phyloP scores from a whole-genome alignment of 768 basidiomycete genomes.

The Cyathus striatus region DNA sequence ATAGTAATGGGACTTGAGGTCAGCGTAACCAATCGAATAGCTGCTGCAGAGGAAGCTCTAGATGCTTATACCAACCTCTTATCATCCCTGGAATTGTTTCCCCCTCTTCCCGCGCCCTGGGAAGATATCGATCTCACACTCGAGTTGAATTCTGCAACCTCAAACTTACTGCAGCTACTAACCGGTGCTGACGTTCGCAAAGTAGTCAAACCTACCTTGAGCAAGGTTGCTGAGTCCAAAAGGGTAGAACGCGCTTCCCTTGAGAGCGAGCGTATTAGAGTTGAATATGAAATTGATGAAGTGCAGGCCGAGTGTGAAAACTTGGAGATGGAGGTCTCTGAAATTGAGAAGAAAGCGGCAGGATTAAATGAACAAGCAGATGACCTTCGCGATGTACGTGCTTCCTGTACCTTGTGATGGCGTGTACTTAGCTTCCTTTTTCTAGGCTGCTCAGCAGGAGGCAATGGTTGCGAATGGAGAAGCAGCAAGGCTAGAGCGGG shows the following conservation, averaged over 20 bases:
- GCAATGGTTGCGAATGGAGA: constrained; percentile 61
- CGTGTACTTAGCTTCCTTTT: constrained; percentile 9
- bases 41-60: constrained; percentile 77
- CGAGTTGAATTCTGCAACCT: constrained; percentile 73
- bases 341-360: constrained; percentile 36
- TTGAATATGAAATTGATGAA: constrained; percentile 82
- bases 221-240: constrained; percentile 64
- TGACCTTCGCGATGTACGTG: neutral
- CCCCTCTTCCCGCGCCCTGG: constrained; percentile 66
- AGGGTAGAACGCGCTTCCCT: constrained; percentile 62
- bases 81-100: constrained; percentile 71
- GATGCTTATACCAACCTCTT: constrained; percentile 75
- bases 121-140: constrained; percentile 72
- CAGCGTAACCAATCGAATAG: constrained; percentile 70
- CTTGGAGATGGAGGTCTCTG: constrained; percentile 70
- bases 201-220: constrained; percentile 67
- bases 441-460: constrained; percentile 74
- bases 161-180: constrained; percentile 66
- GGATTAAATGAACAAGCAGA: neutral
- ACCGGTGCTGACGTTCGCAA: constrained; percentile 66
- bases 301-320: constrained; percentile 75
- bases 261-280: constrained; percentile 73
- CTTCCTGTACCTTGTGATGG: neutral
- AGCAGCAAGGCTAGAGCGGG: constrained; percentile 62
- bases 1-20: constrained; percentile 79